Conservation (phyloP, 169 alveolate genomes). For the Plasmodium gallinaceum region DNA sequence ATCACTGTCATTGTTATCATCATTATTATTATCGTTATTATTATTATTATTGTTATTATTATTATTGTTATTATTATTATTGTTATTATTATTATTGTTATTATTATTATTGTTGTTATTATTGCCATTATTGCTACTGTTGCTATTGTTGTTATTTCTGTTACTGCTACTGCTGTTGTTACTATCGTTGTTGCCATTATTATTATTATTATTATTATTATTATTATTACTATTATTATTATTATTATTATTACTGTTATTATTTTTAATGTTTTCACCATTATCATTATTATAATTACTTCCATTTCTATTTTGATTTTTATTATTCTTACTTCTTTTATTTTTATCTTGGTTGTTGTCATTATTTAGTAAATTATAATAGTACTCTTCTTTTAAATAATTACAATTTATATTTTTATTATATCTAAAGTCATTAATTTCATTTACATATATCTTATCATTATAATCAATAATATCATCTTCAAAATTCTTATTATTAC, state of each 20-base stretch:
- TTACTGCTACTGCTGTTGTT: background rate
- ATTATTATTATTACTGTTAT: background rate
- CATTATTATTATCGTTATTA: background rate
- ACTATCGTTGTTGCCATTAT: constrained; percentile 1
- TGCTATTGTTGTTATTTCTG: background rate
- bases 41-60: constrained; percentile 6
- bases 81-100: background rate
- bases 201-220: background rate
- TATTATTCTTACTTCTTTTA: background rate
- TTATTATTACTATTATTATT: background rate
- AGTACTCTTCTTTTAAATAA: too few relatives aligned
- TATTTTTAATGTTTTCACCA: background rate
- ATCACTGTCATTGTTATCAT: constrained; percentile 8
- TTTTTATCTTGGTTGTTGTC: background rate
- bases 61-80: constrained; percentile 1
- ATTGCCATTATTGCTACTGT: constrained; percentile 6
- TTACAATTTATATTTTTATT: too few relatives aligned
- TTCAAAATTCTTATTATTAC: background rate
- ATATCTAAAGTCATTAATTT: background rate
- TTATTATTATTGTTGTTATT: background rate
- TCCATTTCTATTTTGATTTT: constrained; percentile 11
- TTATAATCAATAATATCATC: background rate
- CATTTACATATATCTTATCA: background rate
- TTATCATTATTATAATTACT: constrained; percentile 8
- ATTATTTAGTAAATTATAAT: background rate